A percentile compares a stretch with the other conserved stretches of the same genome.
phyloP scores from a whole-genome alignment of 352 stramenopile genomes.

The Globisporangium heterothallicum region DNA sequence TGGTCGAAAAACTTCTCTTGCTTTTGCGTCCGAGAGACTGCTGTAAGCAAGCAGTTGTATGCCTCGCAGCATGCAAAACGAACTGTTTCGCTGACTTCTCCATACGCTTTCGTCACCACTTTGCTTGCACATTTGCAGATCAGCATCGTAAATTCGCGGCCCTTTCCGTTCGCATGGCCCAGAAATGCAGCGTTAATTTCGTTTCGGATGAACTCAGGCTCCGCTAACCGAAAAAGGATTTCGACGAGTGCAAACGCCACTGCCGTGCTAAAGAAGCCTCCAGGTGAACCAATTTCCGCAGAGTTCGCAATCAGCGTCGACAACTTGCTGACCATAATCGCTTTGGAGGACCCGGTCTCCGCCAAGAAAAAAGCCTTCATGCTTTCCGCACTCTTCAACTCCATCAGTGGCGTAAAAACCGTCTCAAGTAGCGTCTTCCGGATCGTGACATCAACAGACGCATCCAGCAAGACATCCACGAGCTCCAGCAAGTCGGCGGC shows the following conservation, averaged over 20 bases:
- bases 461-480: constrained; percentile 37
- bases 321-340: constrained; percentile 40
- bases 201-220: constrained; percentile 57
- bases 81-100: constrained; percentile 25
- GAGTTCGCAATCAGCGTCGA: constrained; percentile 52
- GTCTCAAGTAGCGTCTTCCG: constrained; percentile 40
- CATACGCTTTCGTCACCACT: constrained; percentile 48
- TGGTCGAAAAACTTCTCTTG: constrained; percentile 86
- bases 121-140: constrained; percentile 82
- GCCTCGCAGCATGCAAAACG: constrained; percentile 55
- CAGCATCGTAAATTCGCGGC: constrained; percentile 80
- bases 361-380: constrained; percentile 47
- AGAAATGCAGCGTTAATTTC: constrained; percentile 71
- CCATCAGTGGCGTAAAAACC: constrained; percentile 47
- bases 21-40: constrained; percentile 77
- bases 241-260: constrained; percentile 64
- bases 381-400: constrained; percentile 26
- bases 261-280: constrained; percentile 38
- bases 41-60: constrained; percentile 70
- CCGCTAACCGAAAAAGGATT: constrained; percentile 54
- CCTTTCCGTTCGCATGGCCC: constrained; percentile 63
- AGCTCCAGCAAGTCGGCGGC: constrained; percentile 24
- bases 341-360: constrained; percentile 19
- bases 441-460: constrained; percentile 25
- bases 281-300: constrained; percentile 27